These are phyloP conservation scores for Ramaria sp. DNA, from an alignment of 768 basidiomycete species.

Conservation along the genomic window DNA sequence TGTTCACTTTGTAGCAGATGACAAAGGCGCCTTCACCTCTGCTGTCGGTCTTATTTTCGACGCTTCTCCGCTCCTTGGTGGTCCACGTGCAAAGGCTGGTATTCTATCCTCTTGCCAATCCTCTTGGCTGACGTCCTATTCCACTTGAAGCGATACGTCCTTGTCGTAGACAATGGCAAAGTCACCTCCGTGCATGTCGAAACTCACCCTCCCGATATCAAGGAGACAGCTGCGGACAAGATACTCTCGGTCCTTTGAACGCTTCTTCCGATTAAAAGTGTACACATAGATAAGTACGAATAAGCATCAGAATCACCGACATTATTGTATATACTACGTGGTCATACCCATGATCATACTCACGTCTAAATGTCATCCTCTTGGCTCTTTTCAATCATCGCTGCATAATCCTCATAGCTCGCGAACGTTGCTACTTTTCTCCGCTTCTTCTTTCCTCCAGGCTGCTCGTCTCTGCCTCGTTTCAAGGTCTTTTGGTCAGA, in stretches of 20 bases:
- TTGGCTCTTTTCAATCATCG: slow-evolving; percentile 69
- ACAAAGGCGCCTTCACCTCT: slow-evolving; percentile 46
- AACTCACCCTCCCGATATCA: slow-evolving; percentile 32
- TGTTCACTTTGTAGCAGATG: slow-evolving; percentile 58
- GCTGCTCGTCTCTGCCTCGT: slow-evolving; percentile 15
- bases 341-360: background rate
- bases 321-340: too few species aligned
- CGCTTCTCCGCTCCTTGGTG: slow-evolving; percentile 51
- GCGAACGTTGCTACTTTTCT: slow-evolving; percentile 67
- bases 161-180: slow-evolving; percentile 60
- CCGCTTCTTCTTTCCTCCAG: slow-evolving; percentile 53
- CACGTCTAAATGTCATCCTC: slow-evolving; percentile 35
- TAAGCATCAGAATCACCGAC: background rate
- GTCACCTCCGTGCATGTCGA: slow-evolving; percentile 58
- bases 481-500: slow-evolving; percentile 14
- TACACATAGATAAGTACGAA: background rate
- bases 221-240: slow-evolving; percentile 40
- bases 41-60: slow-evolving; percentile 52
- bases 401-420: slow-evolving; percentile 78
- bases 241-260: slow-evolving; percentile 29
- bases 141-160: slow-evolving; percentile 42
- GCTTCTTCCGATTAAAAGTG: background rate
- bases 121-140: slow-evolving; percentile 16
- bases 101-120: slow-evolving; percentile 13
- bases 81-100: slow-evolving; percentile 48